These are phyloP conservation scores for Canariomyces notabilis DNA, from an alignment of 2,329 filamentous ascomycete species.

Conservation along the genomic window DNA sequence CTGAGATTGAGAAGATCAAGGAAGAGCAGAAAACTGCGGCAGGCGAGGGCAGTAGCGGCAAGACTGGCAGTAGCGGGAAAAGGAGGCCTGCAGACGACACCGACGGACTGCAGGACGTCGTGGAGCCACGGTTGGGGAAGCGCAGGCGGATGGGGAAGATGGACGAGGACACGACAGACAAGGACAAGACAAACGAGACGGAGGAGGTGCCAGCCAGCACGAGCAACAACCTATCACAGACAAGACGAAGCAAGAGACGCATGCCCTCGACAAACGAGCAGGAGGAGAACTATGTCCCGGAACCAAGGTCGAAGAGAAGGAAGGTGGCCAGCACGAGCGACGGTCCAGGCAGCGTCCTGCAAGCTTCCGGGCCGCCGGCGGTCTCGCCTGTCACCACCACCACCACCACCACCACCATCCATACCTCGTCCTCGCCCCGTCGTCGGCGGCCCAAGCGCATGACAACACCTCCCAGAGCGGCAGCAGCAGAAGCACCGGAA, in stretches of 20 bases:
- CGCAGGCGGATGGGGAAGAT: slow-evolving; percentile 2
- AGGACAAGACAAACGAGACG: not conserved
- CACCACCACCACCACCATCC: too few relatives aligned
- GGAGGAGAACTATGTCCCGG: not conserved
- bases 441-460: slow-evolving; percentile 2
- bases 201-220: not conserved
- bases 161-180: slow-evolving; percentile 3
- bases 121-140: slow-evolving; percentile 1
- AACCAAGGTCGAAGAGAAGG: not conserved
- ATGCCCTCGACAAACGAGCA: not conserved
- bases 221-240: slow-evolving; percentile 4
- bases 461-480: slow-evolving; percentile 1
- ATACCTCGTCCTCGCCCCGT: slow-evolving; percentile 1
- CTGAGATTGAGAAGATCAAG: slow-evolving; percentile 12
- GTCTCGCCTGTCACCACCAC: slow-evolving; percentile 1
- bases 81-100: slow-evolving; percentile 4
- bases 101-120: slow-evolving; percentile 2
- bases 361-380: not conserved
- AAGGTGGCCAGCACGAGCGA: not conserved
- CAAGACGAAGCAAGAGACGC: slow-evolving; percentile 4
- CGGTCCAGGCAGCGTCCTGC: too few relatives aligned
- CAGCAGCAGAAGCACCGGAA: slow-evolving; percentile 4
- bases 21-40: slow-evolving; percentile 10
- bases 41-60: slow-evolving; percentile 4
- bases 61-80: slow-evolving; percentile 6